Percentiles rank a stretch among this genome's conserved stretches.
phyloP scores from a whole-genome alignment of 768 basidiomycete genomes.

The Pleurotus eryngii region DNA sequence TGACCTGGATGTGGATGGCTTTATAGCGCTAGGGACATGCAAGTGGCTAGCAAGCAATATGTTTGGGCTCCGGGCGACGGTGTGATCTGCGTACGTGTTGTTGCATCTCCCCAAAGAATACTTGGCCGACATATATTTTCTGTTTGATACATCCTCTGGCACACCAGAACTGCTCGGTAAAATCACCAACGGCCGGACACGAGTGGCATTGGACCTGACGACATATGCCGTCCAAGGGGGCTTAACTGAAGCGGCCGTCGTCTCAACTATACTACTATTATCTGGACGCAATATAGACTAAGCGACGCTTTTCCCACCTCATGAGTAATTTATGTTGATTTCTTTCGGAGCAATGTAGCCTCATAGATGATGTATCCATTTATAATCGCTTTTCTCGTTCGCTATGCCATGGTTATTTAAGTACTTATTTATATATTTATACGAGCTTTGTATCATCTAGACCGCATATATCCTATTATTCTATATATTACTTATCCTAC shows the following conservation, averaged over 20 bases:
- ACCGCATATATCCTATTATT: too few species aligned
- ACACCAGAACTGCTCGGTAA: slow-evolving; percentile 23
- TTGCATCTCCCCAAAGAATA: neutral
- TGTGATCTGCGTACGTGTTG: slow-evolving; percentile 20
- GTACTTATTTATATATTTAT: too few species aligned
- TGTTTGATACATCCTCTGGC: neutral
- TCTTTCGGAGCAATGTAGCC: neutral
- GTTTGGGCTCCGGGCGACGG: slow-evolving; percentile 33
- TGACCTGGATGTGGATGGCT: neutral
- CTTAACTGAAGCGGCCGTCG: slow-evolving; percentile 41
- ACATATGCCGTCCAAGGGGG: slow-evolving; percentile 42
- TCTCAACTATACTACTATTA: slow-evolving; percentile 44
- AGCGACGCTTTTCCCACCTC: neutral
- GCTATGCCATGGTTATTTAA: too few species aligned
- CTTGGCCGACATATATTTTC: slow-evolving; percentile 15
- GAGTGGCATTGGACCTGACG: slow-evolving; percentile 41
- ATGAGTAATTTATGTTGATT: neutral
- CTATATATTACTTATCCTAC: too few species aligned
- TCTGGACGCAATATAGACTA: slow-evolving; percentile 49
- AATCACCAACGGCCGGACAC: slow-evolving; percentile 31
- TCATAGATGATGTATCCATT: too few species aligned
- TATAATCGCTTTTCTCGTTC: too few species aligned
- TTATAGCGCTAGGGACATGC: slow-evolving; percentile 36
- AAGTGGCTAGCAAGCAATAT: slow-evolving; percentile 32
- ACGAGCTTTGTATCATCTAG: too few species aligned